A percentile compares a stretch with the other conserved stretches of the same genome.
phyloP scores from a whole-genome alignment of 2,329 filamentous ascomycete species.

The Remersonia thermophila region DNA sequence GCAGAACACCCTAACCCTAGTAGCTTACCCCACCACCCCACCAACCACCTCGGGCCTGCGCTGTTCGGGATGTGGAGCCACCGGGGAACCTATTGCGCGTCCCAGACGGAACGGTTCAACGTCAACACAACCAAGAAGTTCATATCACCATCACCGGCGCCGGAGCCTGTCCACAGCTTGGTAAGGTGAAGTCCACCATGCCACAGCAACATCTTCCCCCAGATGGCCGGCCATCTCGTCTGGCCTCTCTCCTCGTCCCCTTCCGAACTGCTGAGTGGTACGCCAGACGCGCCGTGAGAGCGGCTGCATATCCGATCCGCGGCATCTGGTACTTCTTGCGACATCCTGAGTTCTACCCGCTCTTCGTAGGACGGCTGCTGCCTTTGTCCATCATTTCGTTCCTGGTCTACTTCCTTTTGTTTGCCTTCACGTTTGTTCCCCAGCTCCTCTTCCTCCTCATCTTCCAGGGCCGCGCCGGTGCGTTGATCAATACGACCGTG shows the following conservation, averaged over 20 bases:
- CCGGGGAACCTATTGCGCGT: too few species aligned
- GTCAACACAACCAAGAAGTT: too few species aligned
- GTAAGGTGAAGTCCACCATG: too few species aligned
- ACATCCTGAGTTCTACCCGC: slow-evolving; percentile 69
- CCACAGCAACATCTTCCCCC: too few species aligned
- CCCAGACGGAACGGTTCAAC: too few species aligned
- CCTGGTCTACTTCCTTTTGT: slow-evolving; percentile 74
- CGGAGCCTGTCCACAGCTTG: too few species aligned
- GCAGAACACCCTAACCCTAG: too few species aligned
- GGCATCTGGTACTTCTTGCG: slow-evolving; percentile 73
- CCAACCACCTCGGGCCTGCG: too few species aligned
- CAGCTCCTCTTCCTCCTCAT: slow-evolving; percentile 81
- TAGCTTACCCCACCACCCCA: too few species aligned
- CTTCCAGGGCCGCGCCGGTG: slow-evolving; percentile 66
- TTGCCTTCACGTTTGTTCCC: slow-evolving; percentile 77
- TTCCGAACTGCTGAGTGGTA: neutral
- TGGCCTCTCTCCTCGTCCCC: neutral
- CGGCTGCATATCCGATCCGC: slow-evolving; percentile 39
- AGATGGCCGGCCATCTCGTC: too few species aligned
- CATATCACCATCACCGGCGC: too few species aligned
- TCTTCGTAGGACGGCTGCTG: slow-evolving; percentile 65
- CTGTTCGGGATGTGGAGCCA: too few species aligned
- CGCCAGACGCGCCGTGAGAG: slow-evolving; percentile 1
- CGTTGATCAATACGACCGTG: slow-evolving; percentile 83
- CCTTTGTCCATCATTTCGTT: slow-evolving; percentile 72